These are phyloP conservation scores for Adansonia gregorii DNA, from an alignment of 441 rosid species.

Conservation along the genomic window DNA sequence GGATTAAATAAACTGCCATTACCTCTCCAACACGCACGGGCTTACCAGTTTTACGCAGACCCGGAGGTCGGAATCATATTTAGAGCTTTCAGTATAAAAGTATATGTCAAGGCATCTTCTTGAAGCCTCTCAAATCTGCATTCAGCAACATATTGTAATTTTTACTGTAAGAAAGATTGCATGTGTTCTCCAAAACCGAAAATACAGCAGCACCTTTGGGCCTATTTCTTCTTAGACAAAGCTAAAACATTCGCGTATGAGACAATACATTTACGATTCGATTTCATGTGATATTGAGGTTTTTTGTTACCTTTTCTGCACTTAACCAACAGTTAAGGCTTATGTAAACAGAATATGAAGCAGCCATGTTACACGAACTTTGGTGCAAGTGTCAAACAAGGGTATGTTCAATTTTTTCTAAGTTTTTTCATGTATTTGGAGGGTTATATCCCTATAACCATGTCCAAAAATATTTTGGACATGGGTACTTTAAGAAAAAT, in stretches of 20 bases:
- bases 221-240: background rate
- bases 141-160: background rate
- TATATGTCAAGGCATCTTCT: conserved; percentile 69
- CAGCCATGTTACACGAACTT: too few species aligned
- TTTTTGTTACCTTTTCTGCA: background rate
- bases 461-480: too few species aligned
- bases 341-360: background rate
- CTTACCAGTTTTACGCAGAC: conserved; percentile 27
- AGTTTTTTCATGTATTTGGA: too few species aligned
- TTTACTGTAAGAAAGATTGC: background rate
- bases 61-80: conserved; percentile 58
- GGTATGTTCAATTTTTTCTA: too few species aligned
- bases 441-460: too few species aligned
- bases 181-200: too few species aligned
- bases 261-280: background rate
- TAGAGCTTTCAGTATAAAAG: conserved; percentile 74
- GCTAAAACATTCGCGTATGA: background rate
- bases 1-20: background rate
- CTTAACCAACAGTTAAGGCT: background rate
- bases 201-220: background rate
- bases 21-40: background rate
- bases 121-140: conserved; percentile 93
- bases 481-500: too few species aligned
- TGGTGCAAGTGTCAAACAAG: too few species aligned
- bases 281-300: background rate